Conservation (phyloP, 768 basidiomycete genomes). For the Boletus edulis region DNA sequence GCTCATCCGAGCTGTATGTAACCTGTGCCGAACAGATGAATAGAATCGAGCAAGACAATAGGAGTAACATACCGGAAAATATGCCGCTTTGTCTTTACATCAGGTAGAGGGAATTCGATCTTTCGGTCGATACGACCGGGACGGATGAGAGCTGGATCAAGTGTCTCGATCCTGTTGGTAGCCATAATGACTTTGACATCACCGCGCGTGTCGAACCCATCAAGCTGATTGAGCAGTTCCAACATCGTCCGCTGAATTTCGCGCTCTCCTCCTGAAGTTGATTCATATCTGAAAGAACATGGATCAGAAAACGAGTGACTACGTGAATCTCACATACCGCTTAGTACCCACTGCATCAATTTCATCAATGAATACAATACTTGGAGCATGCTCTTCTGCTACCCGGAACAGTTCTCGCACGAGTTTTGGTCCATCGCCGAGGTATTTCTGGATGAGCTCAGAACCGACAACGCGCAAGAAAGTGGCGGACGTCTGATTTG, state of each 20-base stretch:
- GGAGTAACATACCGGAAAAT: conserved; percentile 75
- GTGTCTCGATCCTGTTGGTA: conserved; percentile 94
- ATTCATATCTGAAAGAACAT: conserved; percentile 73
- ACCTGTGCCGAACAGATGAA: conserved; percentile 36
- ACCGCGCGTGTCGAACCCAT: conserved; percentile 99
- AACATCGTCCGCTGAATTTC: conserved; percentile 99
- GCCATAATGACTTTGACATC: conserved; percentile 99
- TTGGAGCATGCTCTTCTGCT: conserved; percentile 96
- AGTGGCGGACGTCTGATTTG: conserved; percentile 97
- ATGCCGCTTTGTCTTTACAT: conserved; percentile 98
- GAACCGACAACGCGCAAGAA: conserved; percentile 97
- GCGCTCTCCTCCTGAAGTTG: conserved; percentile 96
- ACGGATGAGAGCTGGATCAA: conserved; percentile 97
- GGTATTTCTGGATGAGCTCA: conserved; percentile 98
- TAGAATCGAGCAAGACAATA: not conserved
- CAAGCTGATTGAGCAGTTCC: conserved; percentile 96
- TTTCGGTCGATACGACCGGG: conserved; percentile 99
- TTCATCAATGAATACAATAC: conserved; percentile 99
- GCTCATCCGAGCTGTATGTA: conserved; percentile 96
- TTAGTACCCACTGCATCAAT: conserved; percentile 99
- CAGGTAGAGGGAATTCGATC: conserved; percentile 97
- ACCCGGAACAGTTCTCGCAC: conserved; percentile 97
- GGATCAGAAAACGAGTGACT: conserved; percentile 2
- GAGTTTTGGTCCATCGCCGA: conserved; percentile 97
- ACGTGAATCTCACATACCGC: conserved; percentile 52